phyloP scores from a whole-genome alignment of 2,329 filamentous ascomycete genomes.

The Xenoacremonium recifei region DNA sequence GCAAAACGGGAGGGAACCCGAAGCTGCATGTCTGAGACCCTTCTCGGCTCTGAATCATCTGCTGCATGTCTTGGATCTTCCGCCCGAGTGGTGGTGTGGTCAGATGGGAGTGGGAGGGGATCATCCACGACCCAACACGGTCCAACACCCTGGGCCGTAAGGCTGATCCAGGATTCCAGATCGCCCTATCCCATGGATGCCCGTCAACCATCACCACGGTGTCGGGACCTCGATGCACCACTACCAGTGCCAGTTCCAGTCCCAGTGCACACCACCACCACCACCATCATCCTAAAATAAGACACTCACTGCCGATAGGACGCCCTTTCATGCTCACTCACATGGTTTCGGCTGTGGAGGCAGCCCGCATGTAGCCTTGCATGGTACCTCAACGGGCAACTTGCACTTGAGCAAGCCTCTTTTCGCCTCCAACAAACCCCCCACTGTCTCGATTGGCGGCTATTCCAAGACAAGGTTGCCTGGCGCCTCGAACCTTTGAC shows the following conservation, averaged over 20 bases:
- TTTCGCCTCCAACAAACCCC: no score
- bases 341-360: constrained; percentile 18
- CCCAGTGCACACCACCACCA: constrained; percentile 8
- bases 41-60: neutral
- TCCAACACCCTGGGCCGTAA: constrained; percentile 3
- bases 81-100: constrained; percentile 5
- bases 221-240: constrained; percentile 20
- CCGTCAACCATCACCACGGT: constrained; percentile 19
- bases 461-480: constrained; percentile 13
- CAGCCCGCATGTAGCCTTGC: constrained; percentile 16
- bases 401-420: constrained; percentile 3
- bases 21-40: constrained; percentile 9
- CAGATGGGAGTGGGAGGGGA: constrained; percentile 3
- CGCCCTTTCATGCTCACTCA: constrained; percentile 5
- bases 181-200: constrained; percentile 17
- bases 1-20: constrained; percentile 8
- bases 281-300: constrained; percentile 1
- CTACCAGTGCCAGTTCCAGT: constrained; percentile 12
- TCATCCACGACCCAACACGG: no score
- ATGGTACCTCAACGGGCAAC: constrained; percentile 14
- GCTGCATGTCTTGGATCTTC: constrained; percentile 6
- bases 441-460: constrained; percentile 10
- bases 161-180: constrained; percentile 11
- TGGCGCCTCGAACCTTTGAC: constrained; percentile 10
- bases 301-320: neutral